Conservation (phyloP, 2,329 filamentous ascomycete species). For the Tolypocladium capitatum region DNA sequence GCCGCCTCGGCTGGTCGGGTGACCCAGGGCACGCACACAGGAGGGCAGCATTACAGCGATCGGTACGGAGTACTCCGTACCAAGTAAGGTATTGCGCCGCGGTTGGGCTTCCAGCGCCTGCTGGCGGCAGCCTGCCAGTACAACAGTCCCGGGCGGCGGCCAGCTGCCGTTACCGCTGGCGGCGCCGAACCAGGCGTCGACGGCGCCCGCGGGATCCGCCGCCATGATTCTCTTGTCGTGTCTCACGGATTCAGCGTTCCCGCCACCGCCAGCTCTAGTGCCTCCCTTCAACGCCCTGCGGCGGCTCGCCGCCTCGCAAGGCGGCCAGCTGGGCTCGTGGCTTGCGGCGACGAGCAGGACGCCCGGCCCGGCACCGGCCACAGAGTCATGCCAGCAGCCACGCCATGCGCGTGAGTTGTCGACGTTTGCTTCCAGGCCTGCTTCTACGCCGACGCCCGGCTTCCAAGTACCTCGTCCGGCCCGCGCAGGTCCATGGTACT, state of each 20-base stretch:
- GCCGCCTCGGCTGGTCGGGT: too few relatives aligned
- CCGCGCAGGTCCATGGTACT: not conserved
- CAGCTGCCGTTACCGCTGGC: not conserved
- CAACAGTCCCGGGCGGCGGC: not conserved
- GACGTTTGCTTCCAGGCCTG: not conserved
- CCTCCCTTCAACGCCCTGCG: not conserved
- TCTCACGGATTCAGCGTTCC: too few relatives aligned
- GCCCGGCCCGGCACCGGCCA: not conserved
- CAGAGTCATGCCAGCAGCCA: not conserved
- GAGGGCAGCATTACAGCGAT: not conserved
- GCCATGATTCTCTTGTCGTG: not conserved
- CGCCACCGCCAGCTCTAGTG: not conserved
- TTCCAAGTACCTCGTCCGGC: not conserved
- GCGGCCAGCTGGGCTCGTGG: not conserved
- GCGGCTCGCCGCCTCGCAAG: too few relatives aligned
- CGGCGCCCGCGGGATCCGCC: not conserved
- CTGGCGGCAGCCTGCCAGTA: too few relatives aligned
- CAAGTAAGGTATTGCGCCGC: too few relatives aligned
- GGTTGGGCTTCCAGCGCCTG: too few relatives aligned
- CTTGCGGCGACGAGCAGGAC: not conserved
- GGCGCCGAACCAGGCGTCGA: not conserved
- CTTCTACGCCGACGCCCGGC: too few relatives aligned
- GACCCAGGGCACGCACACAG: too few relatives aligned
- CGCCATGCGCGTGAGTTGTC: not conserved
- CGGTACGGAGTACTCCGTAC: too few relatives aligned